Evolutionary conservation across 1,284 basidiomycete genomes (phyloP).

Genomic region (Baeospora myosura): DNA sequence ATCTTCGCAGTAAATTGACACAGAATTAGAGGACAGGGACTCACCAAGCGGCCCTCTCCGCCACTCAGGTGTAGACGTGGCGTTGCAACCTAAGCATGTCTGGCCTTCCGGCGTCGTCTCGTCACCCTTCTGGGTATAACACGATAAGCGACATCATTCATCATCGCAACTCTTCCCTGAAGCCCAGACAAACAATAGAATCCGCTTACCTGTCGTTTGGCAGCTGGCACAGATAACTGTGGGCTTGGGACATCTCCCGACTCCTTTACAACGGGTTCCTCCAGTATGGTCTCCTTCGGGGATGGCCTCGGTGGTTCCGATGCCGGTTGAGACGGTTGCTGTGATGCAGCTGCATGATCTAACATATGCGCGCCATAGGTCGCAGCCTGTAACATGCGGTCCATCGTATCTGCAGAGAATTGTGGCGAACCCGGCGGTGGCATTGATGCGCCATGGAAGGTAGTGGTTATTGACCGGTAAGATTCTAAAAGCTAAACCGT

Average conservation of each 20-base stretch:
- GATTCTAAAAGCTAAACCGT: conserved; percentile 12
- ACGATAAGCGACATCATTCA: background rate
- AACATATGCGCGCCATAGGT: conserved; percentile 46
- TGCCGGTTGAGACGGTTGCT: conserved; percentile 5
- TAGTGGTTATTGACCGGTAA: too few relatives aligned
- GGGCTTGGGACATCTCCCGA: conserved; percentile 9
- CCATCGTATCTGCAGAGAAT: conserved; percentile 22
- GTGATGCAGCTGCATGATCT: conserved; percentile 20
- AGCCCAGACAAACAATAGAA: too few relatives aligned
- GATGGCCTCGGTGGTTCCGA: background rate
- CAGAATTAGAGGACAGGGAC: too few relatives aligned
- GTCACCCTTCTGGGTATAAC: background rate
- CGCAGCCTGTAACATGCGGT: conserved; percentile 37
- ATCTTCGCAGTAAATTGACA: conserved; percentile 5
- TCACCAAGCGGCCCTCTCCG: conserved; percentile 70
- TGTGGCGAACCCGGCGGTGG: conserved; percentile 1
- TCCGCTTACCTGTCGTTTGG: conserved; percentile 38
- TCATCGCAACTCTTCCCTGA: too few relatives aligned
- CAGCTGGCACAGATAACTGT: conserved; percentile 10
- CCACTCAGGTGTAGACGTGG: conserved; percentile 83
- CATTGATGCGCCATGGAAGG: too few relatives aligned
- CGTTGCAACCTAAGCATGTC: conserved; percentile 68
- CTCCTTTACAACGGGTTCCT: conserved; percentile 10
- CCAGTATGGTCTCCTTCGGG: conserved; percentile 11
- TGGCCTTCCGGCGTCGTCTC: conserved; percentile 35